Conservation (phyloP, 176 grass and related monocot genomes). For the Luzula sylvatica region DNA sequence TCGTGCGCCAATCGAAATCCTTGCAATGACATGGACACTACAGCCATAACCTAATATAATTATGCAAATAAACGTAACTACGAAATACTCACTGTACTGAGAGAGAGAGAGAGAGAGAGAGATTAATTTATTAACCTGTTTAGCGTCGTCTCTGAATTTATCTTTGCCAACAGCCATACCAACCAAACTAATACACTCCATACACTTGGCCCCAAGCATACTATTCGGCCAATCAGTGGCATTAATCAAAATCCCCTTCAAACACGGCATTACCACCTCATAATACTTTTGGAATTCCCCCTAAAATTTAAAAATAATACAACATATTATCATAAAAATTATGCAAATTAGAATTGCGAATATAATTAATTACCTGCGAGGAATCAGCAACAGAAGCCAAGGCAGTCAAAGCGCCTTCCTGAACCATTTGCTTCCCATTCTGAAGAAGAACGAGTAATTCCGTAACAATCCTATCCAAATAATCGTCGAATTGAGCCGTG, state of each 20-base stretch:
- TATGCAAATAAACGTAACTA: slow-evolving; percentile 17
- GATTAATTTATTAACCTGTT: too few species aligned
- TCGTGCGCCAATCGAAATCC: slow-evolving; percentile 89
- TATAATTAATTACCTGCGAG: slow-evolving; percentile 50
- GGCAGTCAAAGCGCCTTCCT: slow-evolving; percentile 94
- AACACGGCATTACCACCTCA: slow-evolving; percentile 93
- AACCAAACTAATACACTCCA: slow-evolving; percentile 99
- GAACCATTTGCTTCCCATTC: slow-evolving; percentile 99
- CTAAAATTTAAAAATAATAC: slow-evolving; percentile 27
- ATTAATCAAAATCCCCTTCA: slow-evolving; percentile 96
- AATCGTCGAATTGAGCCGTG: slow-evolving; percentile 55
- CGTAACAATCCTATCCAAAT: slow-evolving; percentile 80
- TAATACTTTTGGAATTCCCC: slow-evolving; percentile 97
- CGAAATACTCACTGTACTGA: too few species aligned
- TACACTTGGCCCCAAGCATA: slow-evolving; percentile 94
- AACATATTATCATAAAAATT: slow-evolving; percentile 3
- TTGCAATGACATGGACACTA: slow-evolving; percentile 95
- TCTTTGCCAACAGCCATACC: slow-evolving; percentile 99
- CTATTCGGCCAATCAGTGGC: slow-evolving; percentile 95
- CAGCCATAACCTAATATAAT: slow-evolving; percentile 77
- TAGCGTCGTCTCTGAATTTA: slow-evolving; percentile 93
- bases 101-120: background rate
- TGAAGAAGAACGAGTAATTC: slow-evolving; percentile 96
- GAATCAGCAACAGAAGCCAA: slow-evolving; percentile 99
- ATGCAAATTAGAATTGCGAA: slow-evolving; percentile 2